Evolutionary conservation across 2,329 filamentous ascomycete species (phyloP).

Genomic region (Ophiostoma piceae): DNA sequence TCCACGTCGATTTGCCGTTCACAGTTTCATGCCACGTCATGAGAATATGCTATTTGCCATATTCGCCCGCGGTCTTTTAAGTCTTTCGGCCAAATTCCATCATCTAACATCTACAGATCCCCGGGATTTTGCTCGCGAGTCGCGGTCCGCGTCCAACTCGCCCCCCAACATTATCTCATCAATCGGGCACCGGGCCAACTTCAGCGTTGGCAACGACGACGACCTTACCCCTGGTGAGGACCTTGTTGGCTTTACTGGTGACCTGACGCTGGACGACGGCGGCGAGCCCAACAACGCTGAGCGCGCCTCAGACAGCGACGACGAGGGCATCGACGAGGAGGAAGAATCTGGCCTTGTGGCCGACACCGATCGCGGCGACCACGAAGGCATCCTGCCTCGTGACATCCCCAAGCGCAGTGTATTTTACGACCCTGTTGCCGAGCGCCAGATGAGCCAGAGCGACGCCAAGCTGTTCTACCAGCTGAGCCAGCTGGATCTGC

Average conservation of each 20-base stretch:
- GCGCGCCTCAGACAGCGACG: slow-evolving; percentile 27
- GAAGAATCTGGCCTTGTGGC: slow-evolving; percentile 18
- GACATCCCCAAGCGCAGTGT: slow-evolving; percentile 67
- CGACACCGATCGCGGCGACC: slow-evolving; percentile 31
- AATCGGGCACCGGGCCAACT: slow-evolving; percentile 6
- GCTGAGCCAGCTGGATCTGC: slow-evolving; percentile 64
- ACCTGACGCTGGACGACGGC: neutral
- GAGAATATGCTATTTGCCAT: neutral
- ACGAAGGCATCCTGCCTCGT: slow-evolving; percentile 55
- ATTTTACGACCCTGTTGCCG: slow-evolving; percentile 87
- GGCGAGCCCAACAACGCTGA: neutral
- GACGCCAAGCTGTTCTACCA: slow-evolving; percentile 97
- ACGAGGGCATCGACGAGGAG: slow-evolving; percentile 35
- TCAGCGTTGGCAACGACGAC: slow-evolving; percentile 1
- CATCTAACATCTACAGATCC: neutral
- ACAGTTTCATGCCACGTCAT: too few relatives aligned
- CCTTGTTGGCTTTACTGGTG: neutral
- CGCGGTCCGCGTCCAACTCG: slow-evolving; percentile 24
- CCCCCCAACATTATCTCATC: slow-evolving; percentile 15
- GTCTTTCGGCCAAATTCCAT: neutral
- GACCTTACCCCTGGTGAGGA: slow-evolving; percentile 16
- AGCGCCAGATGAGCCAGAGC: slow-evolving; percentile 89
- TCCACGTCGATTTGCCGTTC: neutral
- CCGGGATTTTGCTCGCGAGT: slow-evolving; percentile 14
- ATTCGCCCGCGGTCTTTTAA: neutral